A percentile compares a stretch with the other conserved stretches of the same genome.
Evolutionary conservation across 495 filamentous ascomycete species (phyloP).

Genomic region (Talaromyces stipitatus): DNA sequence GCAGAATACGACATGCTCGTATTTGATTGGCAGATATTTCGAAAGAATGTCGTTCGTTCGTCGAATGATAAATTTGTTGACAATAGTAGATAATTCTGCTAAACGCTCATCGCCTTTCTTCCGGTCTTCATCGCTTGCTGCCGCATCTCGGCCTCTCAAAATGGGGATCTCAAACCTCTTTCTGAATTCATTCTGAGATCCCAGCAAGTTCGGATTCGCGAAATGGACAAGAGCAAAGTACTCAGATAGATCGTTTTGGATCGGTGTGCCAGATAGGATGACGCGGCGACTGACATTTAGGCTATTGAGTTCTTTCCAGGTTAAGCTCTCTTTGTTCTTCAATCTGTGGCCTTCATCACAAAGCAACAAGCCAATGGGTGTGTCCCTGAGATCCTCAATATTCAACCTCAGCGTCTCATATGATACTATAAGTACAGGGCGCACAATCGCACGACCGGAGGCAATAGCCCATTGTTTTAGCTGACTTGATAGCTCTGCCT

Average conservation of each 20-base stretch:
- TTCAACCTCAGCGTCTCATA: conserved; percentile 95
- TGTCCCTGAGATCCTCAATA: conserved; percentile 76
- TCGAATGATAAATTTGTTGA: conserved; percentile 99
- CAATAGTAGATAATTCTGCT: conserved; percentile 67
- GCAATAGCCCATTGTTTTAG: conserved; percentile 92
- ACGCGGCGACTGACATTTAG: conserved; percentile 87
- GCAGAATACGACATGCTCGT: conserved; percentile 99
- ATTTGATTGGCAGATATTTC: conserved; percentile 97
- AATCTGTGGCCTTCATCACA: conserved; percentile 98
- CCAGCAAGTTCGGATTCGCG: conserved; percentile 88
- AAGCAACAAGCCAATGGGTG: conserved; percentile 86
- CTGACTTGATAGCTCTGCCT: conserved; percentile 83
- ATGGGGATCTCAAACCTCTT: conserved; percentile 94
- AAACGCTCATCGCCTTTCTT: conserved; percentile 81
- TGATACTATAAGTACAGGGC: conserved; percentile 98
- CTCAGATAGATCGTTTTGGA: conserved; percentile 96
- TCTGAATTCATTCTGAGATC: conserved; percentile 83
- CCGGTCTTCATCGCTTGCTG: conserved; percentile 74
- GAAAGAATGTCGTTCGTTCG: conserved; percentile 96
- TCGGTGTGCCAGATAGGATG: conserved; percentile 93
- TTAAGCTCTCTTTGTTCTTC: conserved; percentile 95
- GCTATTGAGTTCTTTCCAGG: conserved; percentile 81
- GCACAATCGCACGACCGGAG: conserved; percentile 77
- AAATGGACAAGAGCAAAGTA: conserved; percentile 97
- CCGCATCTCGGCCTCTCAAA: conserved; percentile 83